Conservation (phyloP, 2,329 filamentous ascomycete genomes). For the Berkeleyomyces rouxiae region DNA sequence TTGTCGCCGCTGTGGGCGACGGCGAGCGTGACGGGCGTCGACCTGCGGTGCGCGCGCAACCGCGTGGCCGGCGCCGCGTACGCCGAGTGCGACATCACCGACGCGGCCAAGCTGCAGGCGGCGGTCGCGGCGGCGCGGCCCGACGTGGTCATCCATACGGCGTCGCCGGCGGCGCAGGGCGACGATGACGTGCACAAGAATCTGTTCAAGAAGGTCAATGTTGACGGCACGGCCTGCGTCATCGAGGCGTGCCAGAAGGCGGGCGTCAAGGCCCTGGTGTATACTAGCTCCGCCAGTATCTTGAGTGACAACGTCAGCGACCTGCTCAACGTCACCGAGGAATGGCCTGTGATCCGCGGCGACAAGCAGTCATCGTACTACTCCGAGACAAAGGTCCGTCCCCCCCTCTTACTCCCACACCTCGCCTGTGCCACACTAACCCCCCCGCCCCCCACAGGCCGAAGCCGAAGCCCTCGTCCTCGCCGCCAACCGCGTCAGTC, state of each 20-base stretch:
- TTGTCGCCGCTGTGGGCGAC: slow-evolving; percentile 28
- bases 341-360: slow-evolving; percentile 59
- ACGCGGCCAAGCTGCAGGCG: slow-evolving; percentile 39
- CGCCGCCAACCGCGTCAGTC: slow-evolving; percentile 47
- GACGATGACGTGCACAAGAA: slow-evolving; percentile 36
- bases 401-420: neutral
- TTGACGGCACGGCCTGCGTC: slow-evolving; percentile 67
- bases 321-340: slow-evolving; percentile 71
- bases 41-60: slow-evolving; percentile 55
- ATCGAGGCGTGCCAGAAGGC: slow-evolving; percentile 54
- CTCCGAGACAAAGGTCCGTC: slow-evolving; percentile 65
- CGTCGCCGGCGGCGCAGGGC: slow-evolving; percentile 48
- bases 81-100: slow-evolving; percentile 64
- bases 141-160: slow-evolving; percentile 81
- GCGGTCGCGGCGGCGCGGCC: slow-evolving; percentile 53
- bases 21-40: slow-evolving; percentile 48
- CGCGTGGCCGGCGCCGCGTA: slow-evolving; percentile 44
- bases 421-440: neutral
- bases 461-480: slow-evolving; percentile 70
- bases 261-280: slow-evolving; percentile 68
- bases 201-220: slow-evolving; percentile 67
- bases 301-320: slow-evolving; percentile 67
- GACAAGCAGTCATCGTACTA: slow-evolving; percentile 64
- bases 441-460: slow-evolving; percentile 30
- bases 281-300: slow-evolving; percentile 79